Conservation (phyloP, 1,284 basidiomycete genomes). For the Rhodotorula sp. region DNA sequence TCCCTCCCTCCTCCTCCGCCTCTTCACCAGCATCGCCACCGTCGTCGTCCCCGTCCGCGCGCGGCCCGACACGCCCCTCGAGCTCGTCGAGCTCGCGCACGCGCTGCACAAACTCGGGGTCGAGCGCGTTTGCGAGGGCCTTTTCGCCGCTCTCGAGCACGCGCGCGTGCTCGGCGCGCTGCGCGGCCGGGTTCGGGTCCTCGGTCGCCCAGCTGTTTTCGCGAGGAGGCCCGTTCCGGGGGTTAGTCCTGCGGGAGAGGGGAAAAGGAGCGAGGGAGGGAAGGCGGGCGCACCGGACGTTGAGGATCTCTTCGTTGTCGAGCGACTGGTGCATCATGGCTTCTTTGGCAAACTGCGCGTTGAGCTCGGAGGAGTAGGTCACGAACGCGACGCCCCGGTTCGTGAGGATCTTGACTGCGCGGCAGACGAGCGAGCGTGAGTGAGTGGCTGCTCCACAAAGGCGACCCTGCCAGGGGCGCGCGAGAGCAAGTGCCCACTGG, state of each 20-base stretch:
- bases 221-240: not conserved
- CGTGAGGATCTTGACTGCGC: conserved; percentile 82
- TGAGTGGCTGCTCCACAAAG: not conserved
- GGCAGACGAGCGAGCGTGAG: not conserved
- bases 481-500: not conserved
- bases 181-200: conserved; percentile 87
- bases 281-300: conserved; percentile 65
- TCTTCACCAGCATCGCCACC: conserved; percentile 28
- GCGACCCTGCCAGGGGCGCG: too few relatives aligned
- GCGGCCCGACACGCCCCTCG: conserved; percentile 44
- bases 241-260: not conserved
- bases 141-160: conserved; percentile 78
- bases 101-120: conserved; percentile 84
- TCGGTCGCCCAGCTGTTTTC: conserved; percentile 77
- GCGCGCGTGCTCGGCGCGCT: conserved; percentile 76
- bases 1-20: conserved; percentile 39
- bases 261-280: not conserved
- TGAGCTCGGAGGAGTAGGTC: conserved; percentile 81
- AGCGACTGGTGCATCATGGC: conserved; percentile 98
- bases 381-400: conserved; percentile 97
- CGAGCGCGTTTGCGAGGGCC: conserved; percentile 68
- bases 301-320: conserved; percentile 96
- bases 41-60: conserved; percentile 26
- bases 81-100: conserved; percentile 55
- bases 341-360: conserved; percentile 96